These are phyloP conservation scores for Eucalyptus sideroxylon DNA, from an alignment of 345 rosid species.

Conservation along the genomic window DNA sequence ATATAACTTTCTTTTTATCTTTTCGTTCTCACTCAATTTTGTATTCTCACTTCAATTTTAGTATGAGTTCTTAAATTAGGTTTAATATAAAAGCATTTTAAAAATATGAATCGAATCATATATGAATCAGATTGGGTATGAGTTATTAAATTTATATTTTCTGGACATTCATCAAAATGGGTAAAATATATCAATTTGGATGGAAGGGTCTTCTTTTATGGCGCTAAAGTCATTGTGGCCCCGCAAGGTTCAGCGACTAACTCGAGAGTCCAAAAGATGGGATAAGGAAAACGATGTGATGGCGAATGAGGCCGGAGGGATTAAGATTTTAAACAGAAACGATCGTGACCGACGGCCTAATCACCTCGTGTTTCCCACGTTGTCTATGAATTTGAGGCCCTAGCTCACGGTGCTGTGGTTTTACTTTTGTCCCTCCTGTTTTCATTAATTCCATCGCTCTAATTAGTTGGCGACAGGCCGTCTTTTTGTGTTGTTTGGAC, in stretches of 20 bases:
- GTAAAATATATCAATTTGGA: too few relatives aligned
- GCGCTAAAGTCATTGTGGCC: too few relatives aligned
- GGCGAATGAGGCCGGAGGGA: neutral
- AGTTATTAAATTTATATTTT: too few relatives aligned
- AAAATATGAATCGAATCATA: too few relatives aligned
- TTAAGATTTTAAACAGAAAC: neutral
- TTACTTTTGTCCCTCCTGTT: neutral
- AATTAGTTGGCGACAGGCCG: neutral
- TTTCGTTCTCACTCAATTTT: rapidly evolving
- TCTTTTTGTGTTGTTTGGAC: neutral
- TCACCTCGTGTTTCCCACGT: neutral
- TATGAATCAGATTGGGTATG: rapidly evolving
- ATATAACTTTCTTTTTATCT: rapidly evolving
- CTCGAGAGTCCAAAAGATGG: too few relatives aligned
- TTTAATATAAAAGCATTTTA: rapidly evolving
- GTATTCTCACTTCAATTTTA: too few relatives aligned
- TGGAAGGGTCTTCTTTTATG: too few relatives aligned
- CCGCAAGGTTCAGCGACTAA: too few relatives aligned
- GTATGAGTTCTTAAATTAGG: too few relatives aligned
- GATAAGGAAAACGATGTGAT: neutral
- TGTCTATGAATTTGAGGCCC: neutral
- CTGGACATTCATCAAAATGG: too few relatives aligned
- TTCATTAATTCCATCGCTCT: neutral
- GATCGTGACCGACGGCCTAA: neutral
- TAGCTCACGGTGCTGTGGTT: neutral